Evolutionary conservation across 139 green algal genomes (phyloP).

Genomic region (Chlamydomonas applanata): DNA sequence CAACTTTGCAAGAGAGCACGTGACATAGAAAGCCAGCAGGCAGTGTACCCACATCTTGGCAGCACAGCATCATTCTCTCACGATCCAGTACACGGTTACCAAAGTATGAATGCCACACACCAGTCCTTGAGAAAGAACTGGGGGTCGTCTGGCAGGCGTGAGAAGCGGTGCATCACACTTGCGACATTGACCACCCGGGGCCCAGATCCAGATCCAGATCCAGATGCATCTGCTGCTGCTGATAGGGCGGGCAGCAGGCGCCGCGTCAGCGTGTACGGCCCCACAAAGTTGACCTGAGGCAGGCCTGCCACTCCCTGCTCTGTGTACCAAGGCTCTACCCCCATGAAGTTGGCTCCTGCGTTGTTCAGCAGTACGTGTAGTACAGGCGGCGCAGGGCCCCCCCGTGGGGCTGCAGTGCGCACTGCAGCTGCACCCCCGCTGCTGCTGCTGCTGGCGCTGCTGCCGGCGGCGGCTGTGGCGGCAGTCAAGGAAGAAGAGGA

Average conservation of each 20-base stretch:
- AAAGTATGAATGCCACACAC: neutral
- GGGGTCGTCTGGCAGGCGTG: constrained; percentile 1
- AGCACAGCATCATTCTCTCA: no score
- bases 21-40: no score
- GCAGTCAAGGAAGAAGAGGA: no score
- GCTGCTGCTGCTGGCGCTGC: neutral
- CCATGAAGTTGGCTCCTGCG: constrained; percentile 35
- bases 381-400: neutral
- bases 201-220: neutral
- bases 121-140: constrained; percentile 19
- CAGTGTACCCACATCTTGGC: no score
- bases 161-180: constrained; percentile 28
- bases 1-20: no score
- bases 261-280: constrained; percentile 18
- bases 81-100: no score
- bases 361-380: constrained; percentile 35
- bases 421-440: neutral
- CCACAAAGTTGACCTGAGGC: constrained; percentile 25
- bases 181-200: constrained; percentile 27
- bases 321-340: constrained; percentile 23
- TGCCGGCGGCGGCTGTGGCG: no score
- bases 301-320: constrained; percentile 27
- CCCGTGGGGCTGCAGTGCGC: neutral
- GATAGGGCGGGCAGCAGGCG: constrained; percentile 10
- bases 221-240: neutral